Base-by-base conservation (phyloP, 148 eudicot species). In the Silene latifolia region DNA sequence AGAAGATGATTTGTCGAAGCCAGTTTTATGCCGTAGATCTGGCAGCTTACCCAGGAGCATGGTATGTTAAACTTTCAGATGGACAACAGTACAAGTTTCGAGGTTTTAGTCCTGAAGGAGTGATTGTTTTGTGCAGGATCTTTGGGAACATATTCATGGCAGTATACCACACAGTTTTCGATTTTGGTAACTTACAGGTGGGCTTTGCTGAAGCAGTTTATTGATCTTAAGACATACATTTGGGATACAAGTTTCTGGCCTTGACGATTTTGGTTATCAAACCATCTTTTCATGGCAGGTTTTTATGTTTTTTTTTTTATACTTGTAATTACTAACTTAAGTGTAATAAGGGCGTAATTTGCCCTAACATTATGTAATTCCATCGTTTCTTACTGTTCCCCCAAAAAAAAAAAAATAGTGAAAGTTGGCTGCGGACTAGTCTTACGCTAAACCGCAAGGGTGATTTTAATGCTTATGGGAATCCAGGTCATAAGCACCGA, bases 191-290 rank as follows among this genome's bases (percentile, higher is more conserved):
- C 42, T 19, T 13, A 29, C 72, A n/a, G 59, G 73, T 80, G 27
- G 83, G 83, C 21, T 76, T 80, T 72, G 83, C 83, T 66, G 73
- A 76, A 80, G 79, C 73, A 14, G 83, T 69, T 17, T 71, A 66
- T 13, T 18, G 29, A 71, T 42, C 74, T 46, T 6, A 27, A 29
- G n/a, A 20, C 13, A 18, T 47, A 44, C 29, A 20, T n/a, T 68
- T 44, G 71, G 48, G 24, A 24, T 24, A 24, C 66, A 23, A 62
- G 9, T 23, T 62, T 23, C 66, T 24, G 10, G 24, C 39, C 24
- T 62, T 62, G 20, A 17, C 4, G 23, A n/a, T 17, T 17, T 17
- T 14, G 20, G n/a, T 57, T 17, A n/a, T 39, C 19, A 17, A 5
- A 57, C 21, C 20, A 57, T 0, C 44, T 39, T 39, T 6, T 8